A percentile compares a stretch with the other conserved stretches of the same genome.
Evolutionary conservation across 306 rosid species (phyloP).

Genomic region (Prunus davidiana): DNA sequence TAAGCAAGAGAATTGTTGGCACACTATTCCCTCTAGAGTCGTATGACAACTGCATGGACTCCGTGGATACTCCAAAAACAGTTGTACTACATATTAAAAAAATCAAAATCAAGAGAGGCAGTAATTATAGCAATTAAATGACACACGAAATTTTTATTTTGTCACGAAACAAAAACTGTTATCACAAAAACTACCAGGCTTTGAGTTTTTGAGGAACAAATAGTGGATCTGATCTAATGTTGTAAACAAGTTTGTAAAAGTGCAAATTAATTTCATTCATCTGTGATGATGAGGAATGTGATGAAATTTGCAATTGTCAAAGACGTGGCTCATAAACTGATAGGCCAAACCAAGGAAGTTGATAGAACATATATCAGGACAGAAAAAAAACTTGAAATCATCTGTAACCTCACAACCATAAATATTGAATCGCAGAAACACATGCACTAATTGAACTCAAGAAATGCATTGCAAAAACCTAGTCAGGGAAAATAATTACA

Average conservation of each 20-base stretch:
- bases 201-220: slow-evolving; percentile 1
- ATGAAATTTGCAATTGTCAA: background rate
- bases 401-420: background rate
- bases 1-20: slow-evolving; percentile 82
- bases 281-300: background rate
- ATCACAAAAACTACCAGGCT: background rate
- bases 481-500: background rate
- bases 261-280: slow-evolving; percentile 1
- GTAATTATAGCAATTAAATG: background rate
- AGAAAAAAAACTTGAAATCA: too few relatives aligned
- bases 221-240: background rate
- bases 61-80: slow-evolving; percentile 91
- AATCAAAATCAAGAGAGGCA: slow-evolving; percentile 9
- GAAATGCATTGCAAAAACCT: background rate
- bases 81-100: slow-evolving; percentile 53
- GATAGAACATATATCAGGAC: slow-evolving; percentile 1
- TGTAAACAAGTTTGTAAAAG: background rate
- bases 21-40: slow-evolving; percentile 93
- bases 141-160: background rate
- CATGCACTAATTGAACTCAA: background rate
- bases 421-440: background rate
- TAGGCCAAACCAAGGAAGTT: background rate
- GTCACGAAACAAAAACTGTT: background rate
- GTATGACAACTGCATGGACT: slow-evolving; percentile 85
- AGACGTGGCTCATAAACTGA: background rate